Conservation (phyloP, 768 basidiomycete genomes). For the Tricholoma matsutake region DNA sequence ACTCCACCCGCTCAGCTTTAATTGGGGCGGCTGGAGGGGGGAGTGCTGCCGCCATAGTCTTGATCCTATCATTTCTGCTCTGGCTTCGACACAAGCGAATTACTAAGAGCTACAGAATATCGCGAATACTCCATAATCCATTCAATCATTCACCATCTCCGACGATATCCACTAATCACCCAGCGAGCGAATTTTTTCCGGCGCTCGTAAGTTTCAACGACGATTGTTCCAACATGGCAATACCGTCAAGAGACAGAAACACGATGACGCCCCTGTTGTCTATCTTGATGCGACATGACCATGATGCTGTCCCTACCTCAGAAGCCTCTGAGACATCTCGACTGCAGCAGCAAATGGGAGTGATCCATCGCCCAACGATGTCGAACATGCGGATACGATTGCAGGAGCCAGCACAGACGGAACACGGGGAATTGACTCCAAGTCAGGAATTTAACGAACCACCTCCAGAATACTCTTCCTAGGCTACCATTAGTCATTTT, state of each 20-base stretch:
- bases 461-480: slow-evolving; percentile 15
- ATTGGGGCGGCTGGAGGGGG: slow-evolving; percentile 13
- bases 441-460: slow-evolving; percentile 15
- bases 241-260: no score
- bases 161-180: background rate
- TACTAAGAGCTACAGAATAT: background rate
- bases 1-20: background rate
- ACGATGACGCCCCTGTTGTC: background rate
- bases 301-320: background rate
- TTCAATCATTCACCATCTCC: background rate
- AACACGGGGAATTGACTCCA: no score
- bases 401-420: slow-evolving; percentile 9
- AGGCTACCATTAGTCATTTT: background rate
- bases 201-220: background rate
- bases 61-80: slow-evolving; percentile 9
- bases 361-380: background rate
- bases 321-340: background rate
- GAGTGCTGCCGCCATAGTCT: slow-evolving; percentile 6
- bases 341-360: background rate
- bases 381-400: slow-evolving; percentile 7
- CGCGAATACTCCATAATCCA: background rate
- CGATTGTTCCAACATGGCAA: no score
- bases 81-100: slow-evolving; percentile 2
- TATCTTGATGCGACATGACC: background rate
- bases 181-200: background rate